Evolutionary conservation across 331 rosid species (phyloP), one percentile per base, ranked within the genome.

Genomic region (Acacia pycnantha): DNA sequence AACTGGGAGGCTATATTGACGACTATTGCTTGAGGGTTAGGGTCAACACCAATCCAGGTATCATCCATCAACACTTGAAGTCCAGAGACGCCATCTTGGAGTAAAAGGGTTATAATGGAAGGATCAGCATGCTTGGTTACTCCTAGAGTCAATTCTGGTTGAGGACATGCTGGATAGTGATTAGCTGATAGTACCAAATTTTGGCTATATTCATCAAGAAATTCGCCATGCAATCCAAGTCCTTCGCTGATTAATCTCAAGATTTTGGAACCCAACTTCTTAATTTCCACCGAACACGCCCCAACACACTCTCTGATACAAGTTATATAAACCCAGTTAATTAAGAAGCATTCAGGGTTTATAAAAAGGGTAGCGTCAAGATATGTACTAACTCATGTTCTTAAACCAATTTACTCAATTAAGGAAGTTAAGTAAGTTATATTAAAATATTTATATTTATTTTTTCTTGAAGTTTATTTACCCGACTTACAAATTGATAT

Each of bases 11-110:
- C 93, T 6, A 89, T 44, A 72, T 92, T 92, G 15, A 92, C 84
- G 11, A 90, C 86, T 46, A 90, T 88, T 40, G 93, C 97, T 51
- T 80, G 64, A 27, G 88, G 85, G 73, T 86, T 87, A 54, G 93
- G 89, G 48, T 87, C 73, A 77, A 92, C 90, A 8, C 85, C 86
- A 21, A 90, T 83, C 97, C 97, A 90, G 6, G 82, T n/a, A 41
- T 84, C 92, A 82, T 90, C 89, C 29, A 89, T 87, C 66, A 84
- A 82, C 6, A 89, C 91, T 75, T 89, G 97, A 83, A 92, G 97
- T 0, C 97, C 94, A 35, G 56, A 62, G 11, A 74, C 50, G 26
- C 87, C 82, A 56, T 77, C 89, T 83, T 90, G 92, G 12, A 87
- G 79, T 13, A 69, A 41, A n/a, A 69, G 48, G 51, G 95, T 90